Evolutionary conservation across 352 stramenopile genomes (phyloP).

Genomic region (Globisporangium rhizosaccharum): DNA sequence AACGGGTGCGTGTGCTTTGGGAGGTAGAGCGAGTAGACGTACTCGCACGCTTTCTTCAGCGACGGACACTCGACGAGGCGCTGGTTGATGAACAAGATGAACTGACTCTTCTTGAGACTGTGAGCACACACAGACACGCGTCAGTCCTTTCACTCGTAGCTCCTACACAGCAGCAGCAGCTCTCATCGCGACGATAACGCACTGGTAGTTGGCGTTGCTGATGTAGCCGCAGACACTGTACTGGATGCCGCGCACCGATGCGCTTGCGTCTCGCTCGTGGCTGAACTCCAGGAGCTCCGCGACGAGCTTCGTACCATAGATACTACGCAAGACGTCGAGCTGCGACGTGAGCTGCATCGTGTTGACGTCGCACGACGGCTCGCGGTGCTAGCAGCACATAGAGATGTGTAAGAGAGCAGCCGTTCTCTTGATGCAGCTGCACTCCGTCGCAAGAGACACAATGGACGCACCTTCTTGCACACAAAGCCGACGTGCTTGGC

Average conservation of each 20-base stretch:
- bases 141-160: not conserved
- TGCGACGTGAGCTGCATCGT: slow-evolving; percentile 58
- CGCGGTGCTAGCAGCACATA: slow-evolving; percentile 40
- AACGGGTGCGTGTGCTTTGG: slow-evolving; percentile 95
- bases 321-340: slow-evolving; percentile 63
- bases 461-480: slow-evolving; percentile 86
- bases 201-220: slow-evolving; percentile 89
- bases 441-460: not conserved
- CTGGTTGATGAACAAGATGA: slow-evolving; percentile 98
- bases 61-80: slow-evolving; percentile 91
- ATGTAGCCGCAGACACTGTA: slow-evolving; percentile 57
- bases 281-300: slow-evolving; percentile 56
- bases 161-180: slow-evolving; percentile 4
- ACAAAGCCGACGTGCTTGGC: slow-evolving; percentile 90
- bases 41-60: slow-evolving; percentile 92
- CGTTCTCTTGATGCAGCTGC: not conserved
- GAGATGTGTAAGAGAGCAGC: not conserved
- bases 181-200: slow-evolving; percentile 1
- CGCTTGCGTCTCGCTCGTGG: slow-evolving; percentile 19
- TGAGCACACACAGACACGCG: not conserved
- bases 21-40: slow-evolving; percentile 92
- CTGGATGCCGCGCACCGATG: slow-evolving; percentile 21
- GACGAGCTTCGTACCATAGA: slow-evolving; percentile 70
- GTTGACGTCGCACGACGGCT: slow-evolving; percentile 76
- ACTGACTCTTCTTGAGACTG: slow-evolving; percentile 78